Evolutionary conservation across 306 rosid species (phyloP).

Genomic region (Ceratonia siliqua): DNA sequence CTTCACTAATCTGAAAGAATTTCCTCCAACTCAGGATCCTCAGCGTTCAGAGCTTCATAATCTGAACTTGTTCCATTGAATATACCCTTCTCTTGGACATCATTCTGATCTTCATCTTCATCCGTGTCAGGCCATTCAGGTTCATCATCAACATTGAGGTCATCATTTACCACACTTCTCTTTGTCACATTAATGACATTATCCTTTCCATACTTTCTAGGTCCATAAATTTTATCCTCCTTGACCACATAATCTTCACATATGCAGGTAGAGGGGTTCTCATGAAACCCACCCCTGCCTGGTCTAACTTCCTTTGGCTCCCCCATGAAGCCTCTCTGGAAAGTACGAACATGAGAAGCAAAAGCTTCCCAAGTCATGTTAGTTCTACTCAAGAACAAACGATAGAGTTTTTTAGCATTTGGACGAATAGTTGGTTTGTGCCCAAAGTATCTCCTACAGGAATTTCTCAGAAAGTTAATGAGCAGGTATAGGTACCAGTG

Average conservation of each 20-base stretch:
- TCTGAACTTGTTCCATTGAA: conserved; percentile 59
- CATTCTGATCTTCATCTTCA: conserved; percentile 73
- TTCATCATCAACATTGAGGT: conserved; percentile 56
- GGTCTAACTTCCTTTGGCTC: conserved; percentile 90
- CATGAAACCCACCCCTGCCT: conserved; percentile 97
- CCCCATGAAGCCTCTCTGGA: conserved; percentile 94
- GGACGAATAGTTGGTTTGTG: conserved; percentile 99
- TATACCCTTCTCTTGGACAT: conserved; percentile 51
- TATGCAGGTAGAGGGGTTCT: conserved; percentile 88
- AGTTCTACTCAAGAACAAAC: conserved; percentile 65
- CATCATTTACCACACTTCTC: conserved; percentile 47
- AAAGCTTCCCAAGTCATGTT: conserved; percentile 93
- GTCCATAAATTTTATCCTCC: conserved; percentile 38
- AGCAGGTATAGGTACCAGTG: conserved; percentile 16
- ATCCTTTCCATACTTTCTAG: conserved; percentile 62
- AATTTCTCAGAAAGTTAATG: conserved; percentile 30
- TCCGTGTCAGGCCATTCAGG: conserved; percentile 66
- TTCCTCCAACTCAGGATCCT: conserved; percentile 89
- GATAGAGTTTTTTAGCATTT: conserved; percentile 85
- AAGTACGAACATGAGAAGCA: conserved; percentile 71
- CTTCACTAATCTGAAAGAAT: conserved; percentile 74
- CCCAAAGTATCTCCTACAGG: conserved; percentile 87
- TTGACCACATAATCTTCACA: conserved; percentile 76
- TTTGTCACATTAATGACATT: conserved; percentile 38
- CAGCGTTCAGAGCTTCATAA: conserved; percentile 64